phyloP scores from a whole-genome alignment of 2,329 filamentous ascomycete genomes.

The Cladosporium sp. region DNA sequence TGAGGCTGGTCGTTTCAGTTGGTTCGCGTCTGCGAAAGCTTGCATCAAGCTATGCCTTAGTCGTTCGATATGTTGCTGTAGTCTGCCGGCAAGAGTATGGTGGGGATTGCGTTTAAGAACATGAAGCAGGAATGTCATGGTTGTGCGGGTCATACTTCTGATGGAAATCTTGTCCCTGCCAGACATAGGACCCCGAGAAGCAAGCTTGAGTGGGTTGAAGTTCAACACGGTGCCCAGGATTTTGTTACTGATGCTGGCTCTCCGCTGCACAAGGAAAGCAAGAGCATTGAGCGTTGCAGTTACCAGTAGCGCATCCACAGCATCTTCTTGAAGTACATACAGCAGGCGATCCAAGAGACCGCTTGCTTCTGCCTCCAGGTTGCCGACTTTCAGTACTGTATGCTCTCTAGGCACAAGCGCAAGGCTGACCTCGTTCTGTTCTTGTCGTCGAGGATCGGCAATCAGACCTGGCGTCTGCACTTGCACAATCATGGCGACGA shows the following conservation, averaged over 20 bases:
- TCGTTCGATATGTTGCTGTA: constrained; percentile 82
- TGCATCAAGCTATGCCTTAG: constrained; percentile 74
- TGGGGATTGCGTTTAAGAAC: constrained; percentile 78
- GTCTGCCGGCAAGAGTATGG: constrained; percentile 66
- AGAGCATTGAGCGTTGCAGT: constrained; percentile 89
- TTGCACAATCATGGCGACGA: constrained; percentile 86
- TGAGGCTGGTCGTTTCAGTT: constrained; percentile 64
- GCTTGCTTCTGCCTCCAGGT: constrained; percentile 86
- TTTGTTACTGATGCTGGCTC: constrained; percentile 75
- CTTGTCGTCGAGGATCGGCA: constrained; percentile 74
- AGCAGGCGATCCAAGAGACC: constrained; percentile 87
- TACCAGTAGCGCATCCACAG: constrained; percentile 78
- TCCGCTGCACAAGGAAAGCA: constrained; percentile 73
- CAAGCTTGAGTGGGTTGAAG: constrained; percentile 86
- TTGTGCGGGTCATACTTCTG: constrained; percentile 93
- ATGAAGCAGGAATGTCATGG: constrained; percentile 76
- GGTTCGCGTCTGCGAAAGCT: constrained; percentile 69
- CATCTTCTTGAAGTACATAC: constrained; percentile 74
- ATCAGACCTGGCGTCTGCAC: constrained; percentile 83
- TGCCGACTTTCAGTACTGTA: constrained; percentile 69
- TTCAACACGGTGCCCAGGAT: constrained; percentile 80
- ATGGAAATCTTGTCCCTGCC: constrained; percentile 75
- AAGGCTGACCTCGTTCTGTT: constrained; percentile 78
- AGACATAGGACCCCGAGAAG: constrained; percentile 31
- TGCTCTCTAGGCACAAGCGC: constrained; percentile 81